Evolutionary conservation across 108 stramenopile species (phyloP), one percentile per base, ranked within the genome.

Genomic region (Pseudonitzschia pungens): DNA sequence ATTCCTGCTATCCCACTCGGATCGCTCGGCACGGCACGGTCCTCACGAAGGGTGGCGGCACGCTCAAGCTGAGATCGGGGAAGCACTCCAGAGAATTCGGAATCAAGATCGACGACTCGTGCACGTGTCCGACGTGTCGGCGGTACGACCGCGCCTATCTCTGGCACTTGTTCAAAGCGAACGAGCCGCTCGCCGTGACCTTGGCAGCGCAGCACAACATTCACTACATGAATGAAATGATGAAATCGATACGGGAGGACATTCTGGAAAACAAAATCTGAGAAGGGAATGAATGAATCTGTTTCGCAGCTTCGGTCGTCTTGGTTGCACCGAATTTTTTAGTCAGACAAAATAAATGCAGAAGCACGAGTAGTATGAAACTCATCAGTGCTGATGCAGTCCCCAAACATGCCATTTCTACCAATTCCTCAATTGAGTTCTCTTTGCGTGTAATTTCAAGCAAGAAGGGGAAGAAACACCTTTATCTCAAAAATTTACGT

Each of bases 1-100:
- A 98, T 78, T 89, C 86, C 0, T 96, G 93, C 59, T 96, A 95
- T 90, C 97, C 97, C 1, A 98, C 97, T 8, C 76, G 96, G 21
- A 24, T 96, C 4, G 84, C 78, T 9, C 82, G 97, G 3, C 96
- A 96, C 71, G 96, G 96, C 0, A 92, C 94, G 1, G 64, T 95
- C 42, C 57, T 96, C 68, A 86, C 87, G 10, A 62, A 83, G 21
- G 64, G 83, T 27, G 50, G 68, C 44, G 50, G 68, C 44, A 43
- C 71, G 22, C 59, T 95, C 36, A 83, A 85, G 28, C 89, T 98
- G 22, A 87, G 83, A 53, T 80, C 79, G 59, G 80, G 87, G 12
- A 84, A 72, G 36, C 71, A 92, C 73, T 63, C 77, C 5, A 68
- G 79, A 31, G 71, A 88, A 54, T 92, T 83, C 74, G 91, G 95